phyloP scores from a whole-genome alignment of 164 flowering plant genomes.

The grape (Vitis vinifera) region DNA sequence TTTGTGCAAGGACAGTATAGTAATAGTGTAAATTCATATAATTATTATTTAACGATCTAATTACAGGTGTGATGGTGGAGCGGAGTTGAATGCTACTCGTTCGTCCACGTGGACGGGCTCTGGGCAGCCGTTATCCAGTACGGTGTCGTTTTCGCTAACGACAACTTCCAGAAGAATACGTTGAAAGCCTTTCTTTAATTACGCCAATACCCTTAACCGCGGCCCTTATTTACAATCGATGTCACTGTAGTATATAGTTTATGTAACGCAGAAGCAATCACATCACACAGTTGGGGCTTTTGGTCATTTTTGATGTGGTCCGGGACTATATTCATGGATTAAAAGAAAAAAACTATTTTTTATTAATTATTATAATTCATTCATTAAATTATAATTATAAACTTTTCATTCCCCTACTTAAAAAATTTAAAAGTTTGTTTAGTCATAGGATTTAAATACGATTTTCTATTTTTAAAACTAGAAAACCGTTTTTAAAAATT shows the following conservation, averaged over 20 bases:
- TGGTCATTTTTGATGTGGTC: too few relatives aligned
- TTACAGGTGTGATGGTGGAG: constrained; percentile 4
- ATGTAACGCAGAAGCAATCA: too few relatives aligned
- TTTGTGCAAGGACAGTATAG: too few relatives aligned
- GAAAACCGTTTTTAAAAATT: too few relatives aligned
- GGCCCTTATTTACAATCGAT: neutral
- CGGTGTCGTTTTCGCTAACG: neutral
- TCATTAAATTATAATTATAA: too few relatives aligned
- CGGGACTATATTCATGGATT: too few relatives aligned
- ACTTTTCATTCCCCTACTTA: too few relatives aligned
- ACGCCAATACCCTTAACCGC: neutral
- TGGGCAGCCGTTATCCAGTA: constrained; percentile 2
- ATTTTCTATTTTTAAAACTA: too few relatives aligned
- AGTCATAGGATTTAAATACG: too few relatives aligned
- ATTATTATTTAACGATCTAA: neutral
- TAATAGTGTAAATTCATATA: neutral
- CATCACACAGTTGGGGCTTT: neutral
- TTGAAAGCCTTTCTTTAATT: neutral
- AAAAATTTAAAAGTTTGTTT: too few relatives aligned
- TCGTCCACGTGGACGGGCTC: constrained; percentile 14
- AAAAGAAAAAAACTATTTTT: too few relatives aligned
- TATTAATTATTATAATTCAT: too few relatives aligned
- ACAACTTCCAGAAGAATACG: neutral
- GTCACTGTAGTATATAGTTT: neutral
- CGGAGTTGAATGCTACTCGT: constrained; percentile 4